Evolutionary conservation across 2,329 filamentous ascomycete species (phyloP), one percentile per base, ranked within the genome.

Genomic region (Curvularia verruculosa): DNA sequence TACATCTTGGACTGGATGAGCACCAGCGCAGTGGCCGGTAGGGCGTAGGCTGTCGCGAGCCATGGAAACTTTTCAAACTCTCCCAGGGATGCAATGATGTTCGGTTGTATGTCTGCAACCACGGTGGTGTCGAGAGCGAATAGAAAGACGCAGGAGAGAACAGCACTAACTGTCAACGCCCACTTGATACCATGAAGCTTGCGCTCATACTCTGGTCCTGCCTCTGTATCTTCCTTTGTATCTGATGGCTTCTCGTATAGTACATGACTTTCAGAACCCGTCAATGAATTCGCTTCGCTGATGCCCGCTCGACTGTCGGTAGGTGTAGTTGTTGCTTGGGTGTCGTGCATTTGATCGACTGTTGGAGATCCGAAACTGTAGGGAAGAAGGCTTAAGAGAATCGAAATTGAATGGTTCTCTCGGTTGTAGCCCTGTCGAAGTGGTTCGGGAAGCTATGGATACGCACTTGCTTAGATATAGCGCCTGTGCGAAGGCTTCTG

Each of bases 91-190:
- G 19, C 52, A 37, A 71, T 54, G 23, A 70, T 60, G n/a, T 47
- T 44, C 0, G 68, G 62, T 7, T 61, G 64, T 15, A 72, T 50
- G 39, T 64, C 60, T 1, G 71, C 71, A 23, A 71, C 64, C 36
- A 74, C 55, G 2, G 71, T 74, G 34, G 65, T 69, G 56, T 74
- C 71, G 3, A 74, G 59, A 24, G 68, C 58, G 54, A 67, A 75
- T 3, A 75, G 57, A 46, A 73, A 71, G 5, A 43, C 54, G 13
- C 53, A 43, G 12, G 57, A 60, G 4, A 63, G 31, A 23, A 60
- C 34, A 2, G 60, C 45, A 15, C 45, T 10, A 10, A 60, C 40
- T 1, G 54, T 41, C 21, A 61, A 24, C 21, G 50, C 21, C 54
- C 52, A 54, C 13, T 36, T 45, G 12, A 54, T 23, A 2, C 52